Evolutionary conservation across 2,329 filamentous ascomycete species (phyloP).

Genomic region (Delphinella strobiligena): DNA sequence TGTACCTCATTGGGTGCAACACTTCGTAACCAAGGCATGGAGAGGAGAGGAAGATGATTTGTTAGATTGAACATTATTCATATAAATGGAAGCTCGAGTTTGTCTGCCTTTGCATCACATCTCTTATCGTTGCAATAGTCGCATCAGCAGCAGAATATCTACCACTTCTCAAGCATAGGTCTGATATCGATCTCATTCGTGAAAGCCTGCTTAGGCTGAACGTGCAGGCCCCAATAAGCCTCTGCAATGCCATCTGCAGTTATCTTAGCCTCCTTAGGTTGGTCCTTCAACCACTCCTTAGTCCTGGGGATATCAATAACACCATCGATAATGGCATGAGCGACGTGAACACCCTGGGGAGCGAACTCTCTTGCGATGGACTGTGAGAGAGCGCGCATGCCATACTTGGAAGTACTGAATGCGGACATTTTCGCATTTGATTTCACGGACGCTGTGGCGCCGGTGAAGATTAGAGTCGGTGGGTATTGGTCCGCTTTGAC

Average conservation of each 20-base stretch:
- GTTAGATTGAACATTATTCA: no score
- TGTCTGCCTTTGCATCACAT: no score
- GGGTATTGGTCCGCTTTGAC: constrained; percentile 47
- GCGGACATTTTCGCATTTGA: constrained; percentile 56
- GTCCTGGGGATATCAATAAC: constrained; percentile 70
- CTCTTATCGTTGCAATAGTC: no score
- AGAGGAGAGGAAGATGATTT: no score
- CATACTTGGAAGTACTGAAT: constrained; percentile 74
- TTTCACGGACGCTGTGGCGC: constrained; percentile 69
- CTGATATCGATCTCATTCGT: constrained; percentile 73
- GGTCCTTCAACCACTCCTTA: constrained; percentile 45
- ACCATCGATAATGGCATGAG: constrained; percentile 73
- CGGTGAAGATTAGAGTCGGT: constrained; percentile 73
- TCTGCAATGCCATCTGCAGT: constrained; percentile 72
- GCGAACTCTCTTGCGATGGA: constrained; percentile 74
- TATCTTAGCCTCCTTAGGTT: constrained; percentile 55
- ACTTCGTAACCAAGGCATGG: no score
- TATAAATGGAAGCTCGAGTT: no score
- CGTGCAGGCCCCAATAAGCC: constrained; percentile 73
- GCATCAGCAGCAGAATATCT: no score
- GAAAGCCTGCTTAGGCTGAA: constrained; percentile 66
- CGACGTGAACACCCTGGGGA: constrained; percentile 71
- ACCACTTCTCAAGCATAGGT: constrained; percentile 78
- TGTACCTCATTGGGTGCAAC: no score
- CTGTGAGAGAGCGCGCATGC: constrained; percentile 60